Base-by-base conservation (phyloP, 2,329 filamentous ascomycete genomes). In the Ophiocordyceps robertsii region DNA sequence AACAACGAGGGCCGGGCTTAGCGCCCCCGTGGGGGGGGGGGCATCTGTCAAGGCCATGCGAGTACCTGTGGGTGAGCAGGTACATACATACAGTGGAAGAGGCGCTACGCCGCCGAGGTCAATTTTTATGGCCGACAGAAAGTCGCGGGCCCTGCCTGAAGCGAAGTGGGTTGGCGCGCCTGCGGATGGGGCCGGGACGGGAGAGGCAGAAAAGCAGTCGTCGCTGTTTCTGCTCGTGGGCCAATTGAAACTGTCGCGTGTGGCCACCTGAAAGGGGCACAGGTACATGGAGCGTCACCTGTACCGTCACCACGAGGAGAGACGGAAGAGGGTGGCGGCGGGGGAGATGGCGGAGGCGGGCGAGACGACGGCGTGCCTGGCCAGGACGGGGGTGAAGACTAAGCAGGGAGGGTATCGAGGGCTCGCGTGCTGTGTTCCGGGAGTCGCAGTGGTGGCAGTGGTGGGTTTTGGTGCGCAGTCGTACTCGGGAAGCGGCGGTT, bases 131-230 rank as follows among this genome's bases (percentile, higher is more conserved):
- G 24, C 24, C 24, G 9, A 2, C 9, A 9, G 35, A n/a, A n/a
- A n/a, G n/a, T n/a, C n/a, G n/a, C n/a, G n/a, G n/a, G n/a, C n/a
- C n/a, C n/a, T n/a, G n/a, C n/a, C n/a, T n/a, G n/a, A n/a, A 17
- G 37, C 21, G 24, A 39, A 29, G 27, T 19, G 37, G 17, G 37
- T 13, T 13, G 19, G 19, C 19, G 19, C 19, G 19, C 19, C 19
- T 19, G 37, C 37, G 37, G 37, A 38, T 29, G 24, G 37, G 37
- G 37, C 37, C 37, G 37, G 24, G 24, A 38, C 21, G 27, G 37
- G 36, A 37, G 41, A 43, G 44, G 41, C 44, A 35, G 37, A 38
- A 46, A 31, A 40, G 19, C 8, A n/a, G 38, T 33, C 37, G 37
- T 40, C n/a, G n/a, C n/a, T n/a, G n/a, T n/a, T n/a, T n/a, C n/a